Evolutionary conservation across 164 flowering plant species (phyloP), one percentile per base, ranked within the genome.

Genomic region (Echeveria elegans): DNA sequence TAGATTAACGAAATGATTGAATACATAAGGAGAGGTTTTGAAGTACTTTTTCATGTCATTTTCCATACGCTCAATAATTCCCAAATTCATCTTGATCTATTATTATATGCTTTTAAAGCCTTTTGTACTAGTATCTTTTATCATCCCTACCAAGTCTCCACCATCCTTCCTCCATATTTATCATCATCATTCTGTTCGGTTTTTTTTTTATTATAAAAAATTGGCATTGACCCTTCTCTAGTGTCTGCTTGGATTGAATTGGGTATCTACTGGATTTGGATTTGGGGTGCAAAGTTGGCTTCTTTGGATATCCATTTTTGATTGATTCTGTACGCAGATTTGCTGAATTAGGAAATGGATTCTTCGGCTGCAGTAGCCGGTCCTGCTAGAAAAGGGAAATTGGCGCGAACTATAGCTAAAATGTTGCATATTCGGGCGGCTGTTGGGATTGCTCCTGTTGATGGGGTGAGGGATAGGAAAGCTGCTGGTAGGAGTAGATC

Each of bases 391-490:
- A 40, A 40, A 11, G 15, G 82, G 32, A 79, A 78, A 43, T 70
- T 83, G 66, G 85, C 82, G 0, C 86, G 92, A 0, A 69, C 87
- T 0, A 73, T 92, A 50, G 74, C 95, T 0, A 92, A 88, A 71
- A 88, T 85, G 53, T 81, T 92, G n/a, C 83, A 80, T 28, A 28
- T 79, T 48, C 82, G 86, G 7, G 70, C 76, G 0, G 70, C 64
- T 2, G 70, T 83, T 5, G 90, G 88, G 31, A 50, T 86, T 45
- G 74, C 80, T 7, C 83, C 86, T 0, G 82, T 68, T 16, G 82
- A 86, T 48, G 81, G 71, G n/a, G 48, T 23, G 77, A 66, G 61
- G 74, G 72, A 36, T 72, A 72, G 29, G 28, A 12, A 38, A 19
- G 32, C 5, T 60, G n/a, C 52, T 45, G 45, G 45, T 56, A 40